Evolutionary conservation across 345 rosid species (phyloP), one percentile per base, ranked within the genome.

Genomic region (Durio zibethinus): DNA sequence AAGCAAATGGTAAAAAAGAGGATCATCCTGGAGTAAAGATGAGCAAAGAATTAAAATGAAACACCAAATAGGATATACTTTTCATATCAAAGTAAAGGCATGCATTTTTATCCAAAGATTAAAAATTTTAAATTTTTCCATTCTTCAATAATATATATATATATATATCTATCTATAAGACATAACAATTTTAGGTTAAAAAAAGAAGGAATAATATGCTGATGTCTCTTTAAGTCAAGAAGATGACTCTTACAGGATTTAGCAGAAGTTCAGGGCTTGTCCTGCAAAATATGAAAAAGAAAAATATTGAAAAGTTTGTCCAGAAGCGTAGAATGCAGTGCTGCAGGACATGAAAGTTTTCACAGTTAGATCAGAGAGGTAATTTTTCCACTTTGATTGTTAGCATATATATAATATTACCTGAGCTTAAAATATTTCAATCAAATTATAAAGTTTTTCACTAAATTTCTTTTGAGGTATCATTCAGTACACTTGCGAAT

Each of bases 251-350:
- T 91, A 96, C 99, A 73, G 97, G 93, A 84, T 96, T 96, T 78
- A 96, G 82, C 72, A 96, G 85, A 81, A 93, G 98, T 83, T 96
- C 98, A 5, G 91, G 85, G 78, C 99, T 96, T 45, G 97, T 96
- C 97, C 99, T 96, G 87, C 86, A 88, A 83, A 81, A 80, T 33
- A 72, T 48, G 77, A 42, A 42, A 70, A 66, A 35, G 5, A 50
- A 80, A 73, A 64, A 53, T 0, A 25, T 25, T 50, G n/a, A 10
- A 54, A 57, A 21, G 25, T 14, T 33, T 45, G 52, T 16, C 63
- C 43, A 38, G 59, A 77, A 60, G 50, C 40, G 10, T 45, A 63
- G 11, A 72, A 29, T 36, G 23, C 18, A 59, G 8, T 4, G 1
- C 5, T 54, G 33, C 70, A 38, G 45, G 14, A 11, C 42, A 59